These are phyloP conservation scores for Angomonas ambiguus DNA, from an alignment of 208 protist species.

Conservation along the genomic window DNA sequence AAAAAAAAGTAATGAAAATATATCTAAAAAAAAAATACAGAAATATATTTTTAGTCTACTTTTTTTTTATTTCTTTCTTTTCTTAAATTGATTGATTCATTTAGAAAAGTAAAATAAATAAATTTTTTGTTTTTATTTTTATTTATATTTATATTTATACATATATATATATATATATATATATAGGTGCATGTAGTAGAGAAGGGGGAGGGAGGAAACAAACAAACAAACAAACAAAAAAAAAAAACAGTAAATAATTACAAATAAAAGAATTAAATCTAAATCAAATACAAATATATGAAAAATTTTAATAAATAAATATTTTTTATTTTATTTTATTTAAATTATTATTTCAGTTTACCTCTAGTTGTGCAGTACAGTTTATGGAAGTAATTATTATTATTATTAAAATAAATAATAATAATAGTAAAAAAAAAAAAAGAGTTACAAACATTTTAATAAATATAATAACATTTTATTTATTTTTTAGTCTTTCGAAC, in stretches of 20 bases:
- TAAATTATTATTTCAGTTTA: too few species aligned
- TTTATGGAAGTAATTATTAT: neutral
- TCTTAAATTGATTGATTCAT: too few species aligned
- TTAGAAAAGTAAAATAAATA: conserved; percentile 16
- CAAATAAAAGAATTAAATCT: neutral
- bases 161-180: neutral
- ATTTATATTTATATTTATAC: neutral
- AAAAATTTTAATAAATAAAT: too few species aligned
- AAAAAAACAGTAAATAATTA: neutral
- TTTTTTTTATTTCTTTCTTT: neutral
- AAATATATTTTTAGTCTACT: neutral
- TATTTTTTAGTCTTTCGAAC: neutral
- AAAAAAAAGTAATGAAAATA: conserved; percentile 6
- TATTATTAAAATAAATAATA: neutral
- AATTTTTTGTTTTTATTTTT: conserved; percentile 4
- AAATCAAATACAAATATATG: too few species aligned
- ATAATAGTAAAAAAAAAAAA: neutral
- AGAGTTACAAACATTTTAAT: neutral
- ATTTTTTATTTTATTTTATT: too few species aligned
- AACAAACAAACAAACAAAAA: conserved; percentile 5
- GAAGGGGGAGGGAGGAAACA: neutral
- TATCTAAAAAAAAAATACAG: neutral
- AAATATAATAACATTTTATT: neutral
- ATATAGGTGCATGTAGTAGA: too few species aligned
- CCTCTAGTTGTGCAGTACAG: too few species aligned